A percentile compares a stretch with the other conserved stretches of the same genome.
Conservation (phyloP, 139 green algal genomes). For the Ulvella scutata region DNA sequence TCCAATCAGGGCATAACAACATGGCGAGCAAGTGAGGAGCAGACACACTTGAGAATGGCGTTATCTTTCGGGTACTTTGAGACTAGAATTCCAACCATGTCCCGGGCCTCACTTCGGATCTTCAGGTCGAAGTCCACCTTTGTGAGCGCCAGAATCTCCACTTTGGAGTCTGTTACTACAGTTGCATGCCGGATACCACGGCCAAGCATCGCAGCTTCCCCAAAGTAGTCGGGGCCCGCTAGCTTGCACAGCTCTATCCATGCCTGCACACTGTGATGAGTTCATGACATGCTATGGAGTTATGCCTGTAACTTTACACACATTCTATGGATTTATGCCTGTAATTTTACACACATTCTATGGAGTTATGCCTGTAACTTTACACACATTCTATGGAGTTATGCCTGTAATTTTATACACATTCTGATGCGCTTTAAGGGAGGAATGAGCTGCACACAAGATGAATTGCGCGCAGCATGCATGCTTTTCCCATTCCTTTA, state of each 20-base stretch:
- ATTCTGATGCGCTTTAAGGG: too few relatives aligned
- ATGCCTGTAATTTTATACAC: too few relatives aligned
- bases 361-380: too few relatives aligned
- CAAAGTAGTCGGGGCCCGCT: background rate
- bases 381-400: too few relatives aligned
- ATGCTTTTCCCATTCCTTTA: too few relatives aligned
- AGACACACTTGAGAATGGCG: background rate
- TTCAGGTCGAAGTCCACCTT: conserved; percentile 1
- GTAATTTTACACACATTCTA: too few relatives aligned
- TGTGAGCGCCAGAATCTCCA: background rate
- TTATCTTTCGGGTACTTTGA: background rate
- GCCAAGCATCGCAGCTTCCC: background rate
- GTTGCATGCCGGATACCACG: background rate
- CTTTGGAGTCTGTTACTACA: background rate
- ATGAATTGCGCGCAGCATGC: too few relatives aligned
- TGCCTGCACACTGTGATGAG: background rate
- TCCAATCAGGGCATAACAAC: too few relatives aligned
- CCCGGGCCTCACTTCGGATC: background rate
- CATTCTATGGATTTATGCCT: too few relatives aligned
- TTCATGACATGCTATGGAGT: too few relatives aligned
- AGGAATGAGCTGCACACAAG: too few relatives aligned
- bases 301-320: too few relatives aligned
- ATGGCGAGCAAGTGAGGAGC: background rate
- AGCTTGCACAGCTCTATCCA: background rate
- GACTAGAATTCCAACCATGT: background rate